Base-by-base conservation (phyloP, 2,329 filamentous ascomycete genomes). In the Aspergillus sp. region DNA sequence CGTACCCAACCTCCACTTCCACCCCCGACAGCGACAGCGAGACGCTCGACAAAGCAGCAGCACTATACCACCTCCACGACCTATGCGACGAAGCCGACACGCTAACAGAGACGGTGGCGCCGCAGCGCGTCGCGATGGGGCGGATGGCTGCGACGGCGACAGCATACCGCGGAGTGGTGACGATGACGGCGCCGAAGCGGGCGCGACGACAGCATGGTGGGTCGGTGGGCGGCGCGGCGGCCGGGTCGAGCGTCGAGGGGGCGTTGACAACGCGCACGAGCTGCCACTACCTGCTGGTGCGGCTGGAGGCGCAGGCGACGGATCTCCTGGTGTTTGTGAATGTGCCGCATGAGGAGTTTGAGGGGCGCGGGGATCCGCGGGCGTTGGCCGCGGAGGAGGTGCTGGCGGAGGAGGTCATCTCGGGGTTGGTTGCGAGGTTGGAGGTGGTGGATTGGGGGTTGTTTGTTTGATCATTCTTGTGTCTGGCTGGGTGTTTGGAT, bases 261-360 rank as follows among this genome's bases (percentile, higher is more conserved):
- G 56, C 47, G 10, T 47, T 59, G 52, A 59, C 54, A 14, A 67
- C 67, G 4, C 68, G 56, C 4, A 89, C 89, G 6, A 88, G 84
- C 40, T 86, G 94, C 54, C 83, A 92, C 59, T 79, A 96, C 59
- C 84, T 90, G 14, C 78, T 97, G 38, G 75, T 97, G 52, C 81
- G 93, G 14, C 78, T 97, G 44, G 87, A 87, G 71, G 81, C 83
- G 63, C 81, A 91, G 67, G 79, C 78, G 52, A 93, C 92, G 1
- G 93, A 97, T 71, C 76, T 97, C 36, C 76, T 96, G 44, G 84
- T 96, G 57, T 89, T 89, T 38, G 84, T 96, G 66, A 97, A 96
- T 72, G 88, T 96, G 45, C 93, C 92, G 23, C 88, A 94, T 70
- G 86, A 87, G 7, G 86, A 90, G 29, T 83, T 93, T 52, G 85